These are phyloP conservation scores for Populus pruinosa DNA, from an alignment of 345 rosid genomes.

Conservation along the genomic window DNA sequence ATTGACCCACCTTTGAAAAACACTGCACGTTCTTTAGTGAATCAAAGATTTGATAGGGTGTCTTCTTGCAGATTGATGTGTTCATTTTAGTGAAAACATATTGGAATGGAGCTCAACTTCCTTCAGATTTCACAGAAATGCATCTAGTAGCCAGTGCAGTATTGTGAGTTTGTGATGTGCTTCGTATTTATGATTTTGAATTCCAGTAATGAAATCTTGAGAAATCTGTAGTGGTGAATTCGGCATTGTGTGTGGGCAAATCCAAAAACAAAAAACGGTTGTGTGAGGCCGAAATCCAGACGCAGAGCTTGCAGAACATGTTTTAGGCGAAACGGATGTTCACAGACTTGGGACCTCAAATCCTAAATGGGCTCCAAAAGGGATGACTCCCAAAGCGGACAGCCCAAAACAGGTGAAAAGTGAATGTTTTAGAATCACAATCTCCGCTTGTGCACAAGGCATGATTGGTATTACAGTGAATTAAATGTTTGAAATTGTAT, in stretches of 20 bases:
- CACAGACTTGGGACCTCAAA: background rate
- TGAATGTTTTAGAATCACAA: background rate
- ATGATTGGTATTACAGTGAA: background rate
- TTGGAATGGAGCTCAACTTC: background rate
- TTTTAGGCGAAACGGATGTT: background rate
- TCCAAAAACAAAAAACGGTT: background rate
- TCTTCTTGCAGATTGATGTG: slow-evolving; percentile 18
- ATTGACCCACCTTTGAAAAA: background rate
- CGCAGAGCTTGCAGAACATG: background rate
- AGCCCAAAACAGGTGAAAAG: background rate
- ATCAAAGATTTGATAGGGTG: background rate
- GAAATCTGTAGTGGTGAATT: background rate
- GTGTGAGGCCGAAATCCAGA: too few relatives aligned
- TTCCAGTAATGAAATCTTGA: background rate
- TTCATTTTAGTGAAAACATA: background rate
- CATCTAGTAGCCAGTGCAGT: background rate
- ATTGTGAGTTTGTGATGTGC: background rate
- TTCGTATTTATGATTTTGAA: background rate
- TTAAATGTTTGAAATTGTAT: too few relatives aligned
- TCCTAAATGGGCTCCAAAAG: background rate
- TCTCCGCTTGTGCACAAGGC: background rate
- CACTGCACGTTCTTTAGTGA: background rate
- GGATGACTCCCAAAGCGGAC: background rate
- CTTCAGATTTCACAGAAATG: background rate
- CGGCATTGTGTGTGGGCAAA: background rate